Conservation (phyloP, 441 rosid genomes). For the Breynia disticha region DNA sequence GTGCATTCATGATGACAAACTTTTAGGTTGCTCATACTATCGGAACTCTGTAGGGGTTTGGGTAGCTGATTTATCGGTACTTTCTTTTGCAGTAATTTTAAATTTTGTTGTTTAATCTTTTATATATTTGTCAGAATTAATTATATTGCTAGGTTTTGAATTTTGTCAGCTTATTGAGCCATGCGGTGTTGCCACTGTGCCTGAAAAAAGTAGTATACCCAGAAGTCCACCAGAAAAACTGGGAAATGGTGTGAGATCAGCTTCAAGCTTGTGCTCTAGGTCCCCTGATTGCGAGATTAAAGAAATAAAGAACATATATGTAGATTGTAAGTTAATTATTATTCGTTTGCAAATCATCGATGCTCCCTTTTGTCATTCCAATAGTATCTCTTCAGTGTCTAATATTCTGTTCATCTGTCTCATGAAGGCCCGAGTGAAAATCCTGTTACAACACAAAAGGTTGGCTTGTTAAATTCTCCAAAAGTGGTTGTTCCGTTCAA, state of each 20-base stretch:
- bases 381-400: background rate
- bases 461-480: constrained; percentile 35
- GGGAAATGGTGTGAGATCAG: constrained; percentile 32
- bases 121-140: background rate
- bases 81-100: constrained; percentile 12
- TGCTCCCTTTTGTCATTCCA: background rate
- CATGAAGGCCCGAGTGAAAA: constrained; percentile 59
- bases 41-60: constrained; percentile 75
- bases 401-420: constrained; percentile 10
- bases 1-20: constrained; percentile 70
- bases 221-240: constrained; percentile 34
- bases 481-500: constrained; percentile 30
- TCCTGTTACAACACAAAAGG: constrained; percentile 34
- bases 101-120: background rate
- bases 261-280: constrained; percentile 23
- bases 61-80: constrained; percentile 74
- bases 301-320: constrained; percentile 89
- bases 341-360: constrained; percentile 7
- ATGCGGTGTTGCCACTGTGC: constrained; percentile 39
- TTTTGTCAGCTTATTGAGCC: constrained; percentile 55
- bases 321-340: constrained; percentile 65
- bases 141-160: constrained; percentile 1
- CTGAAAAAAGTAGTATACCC: constrained; percentile 29
- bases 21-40: constrained; percentile 80
- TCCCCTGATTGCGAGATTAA: constrained; percentile 64